Conservation (phyloP, 2,329 filamentous ascomycete species). For the Scedosporium boydii region DNA sequence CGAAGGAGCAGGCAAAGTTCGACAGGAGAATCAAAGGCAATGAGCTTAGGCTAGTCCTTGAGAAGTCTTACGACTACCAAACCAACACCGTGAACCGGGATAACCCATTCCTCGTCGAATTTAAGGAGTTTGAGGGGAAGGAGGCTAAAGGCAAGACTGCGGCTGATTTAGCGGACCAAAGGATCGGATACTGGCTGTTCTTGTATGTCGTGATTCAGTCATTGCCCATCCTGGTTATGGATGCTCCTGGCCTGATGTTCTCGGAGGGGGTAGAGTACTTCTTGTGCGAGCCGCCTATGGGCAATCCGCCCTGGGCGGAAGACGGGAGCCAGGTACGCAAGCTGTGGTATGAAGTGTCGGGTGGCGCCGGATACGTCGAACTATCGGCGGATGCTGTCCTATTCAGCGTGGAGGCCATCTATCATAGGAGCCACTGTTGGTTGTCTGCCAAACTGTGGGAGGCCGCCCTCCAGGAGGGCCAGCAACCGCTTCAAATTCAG, state of each 20-base stretch:
- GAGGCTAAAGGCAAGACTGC: conserved; percentile 55
- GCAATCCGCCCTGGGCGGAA: conserved; percentile 63
- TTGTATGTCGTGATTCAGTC: conserved; percentile 70
- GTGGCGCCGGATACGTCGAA: conserved; percentile 47
- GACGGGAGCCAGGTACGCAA: conserved; percentile 54
- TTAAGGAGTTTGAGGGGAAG: conserved; percentile 61
- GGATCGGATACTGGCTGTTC: conserved; percentile 74
- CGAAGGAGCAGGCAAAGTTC: conserved; percentile 67
- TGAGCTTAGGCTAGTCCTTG: conserved; percentile 68
- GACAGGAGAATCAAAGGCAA: conserved; percentile 66
- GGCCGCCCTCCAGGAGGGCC: conserved; percentile 16
- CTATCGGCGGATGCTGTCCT: conserved; percentile 50
- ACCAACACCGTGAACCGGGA: conserved; percentile 32
- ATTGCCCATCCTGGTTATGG: conserved; percentile 67
- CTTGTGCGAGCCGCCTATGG: conserved; percentile 65
- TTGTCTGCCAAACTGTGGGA: conserved; percentile 43
- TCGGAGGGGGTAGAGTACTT: conserved; percentile 74
- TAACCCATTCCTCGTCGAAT: conserved; percentile 58
- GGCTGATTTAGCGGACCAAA: conserved; percentile 59
- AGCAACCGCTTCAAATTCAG: not conserved
- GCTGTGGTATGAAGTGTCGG: conserved; percentile 68
- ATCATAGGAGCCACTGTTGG: conserved; percentile 50
- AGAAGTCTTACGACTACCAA: conserved; percentile 73
- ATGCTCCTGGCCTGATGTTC: conserved; percentile 60
- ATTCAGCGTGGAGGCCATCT: conserved; percentile 52